These are phyloP conservation scores for Apiotrichum porosum DNA, from an alignment of 1,284 basidiomycete species.

Conservation along the genomic window DNA sequence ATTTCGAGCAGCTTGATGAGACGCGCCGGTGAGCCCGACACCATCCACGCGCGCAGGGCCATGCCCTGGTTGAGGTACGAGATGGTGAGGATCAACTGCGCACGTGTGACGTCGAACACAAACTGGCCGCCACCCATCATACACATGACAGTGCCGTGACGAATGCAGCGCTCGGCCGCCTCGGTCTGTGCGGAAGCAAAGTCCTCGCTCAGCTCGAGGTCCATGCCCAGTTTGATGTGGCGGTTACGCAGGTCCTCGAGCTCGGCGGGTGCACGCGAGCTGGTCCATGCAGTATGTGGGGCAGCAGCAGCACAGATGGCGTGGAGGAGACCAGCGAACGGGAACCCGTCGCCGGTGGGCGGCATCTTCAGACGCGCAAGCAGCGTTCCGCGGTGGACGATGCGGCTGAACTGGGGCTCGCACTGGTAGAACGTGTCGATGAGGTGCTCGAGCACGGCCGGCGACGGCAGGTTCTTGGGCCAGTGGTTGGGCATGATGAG, in stretches of 20 bases:
- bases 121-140: constrained; percentile 28
- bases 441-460: constrained; percentile 40
- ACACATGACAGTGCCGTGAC: constrained; percentile 23
- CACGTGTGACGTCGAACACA: constrained; percentile 36
- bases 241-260: constrained; percentile 23
- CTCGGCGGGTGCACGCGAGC: constrained; percentile 25
- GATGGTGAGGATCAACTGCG: constrained; percentile 33
- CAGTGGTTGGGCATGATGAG: constrained; percentile 39
- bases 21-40: constrained; percentile 23
- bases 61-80: constrained; percentile 34
- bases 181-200: constrained; percentile 40
- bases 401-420: constrained; percentile 40
- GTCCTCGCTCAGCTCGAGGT: constrained; percentile 34
- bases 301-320: constrained; percentile 49
- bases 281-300: constrained; percentile 43
- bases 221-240: constrained; percentile 22
- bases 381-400: constrained; percentile 45
- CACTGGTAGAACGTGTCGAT: constrained; percentile 46
- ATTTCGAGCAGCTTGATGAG: constrained; percentile 38
- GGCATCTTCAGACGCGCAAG: constrained; percentile 46
- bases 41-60: constrained; percentile 35
- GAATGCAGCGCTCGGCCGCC: constrained; percentile 26
- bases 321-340: constrained; percentile 49
- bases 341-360: constrained; percentile 47
- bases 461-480: constrained; percentile 39